A percentile compares a stretch with the other conserved stretches of the same genome.
Conservation (phyloP, 139 green algal species). For the Protoeuglena noctilucae region DNA sequence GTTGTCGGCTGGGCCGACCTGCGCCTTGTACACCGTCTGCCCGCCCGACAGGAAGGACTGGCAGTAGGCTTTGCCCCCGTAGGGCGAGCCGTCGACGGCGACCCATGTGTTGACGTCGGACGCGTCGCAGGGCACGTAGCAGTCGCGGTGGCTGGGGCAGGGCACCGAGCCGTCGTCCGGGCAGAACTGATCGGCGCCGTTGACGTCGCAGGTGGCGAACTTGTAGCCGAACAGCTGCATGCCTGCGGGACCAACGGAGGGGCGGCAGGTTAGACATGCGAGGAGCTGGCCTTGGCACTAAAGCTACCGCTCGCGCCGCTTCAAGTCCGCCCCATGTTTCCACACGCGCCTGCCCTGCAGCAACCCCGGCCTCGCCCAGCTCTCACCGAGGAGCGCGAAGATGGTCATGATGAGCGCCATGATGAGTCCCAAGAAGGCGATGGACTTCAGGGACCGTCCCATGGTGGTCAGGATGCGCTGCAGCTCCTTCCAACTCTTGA, state of each 20-base stretch:
- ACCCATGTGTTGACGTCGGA: conserved; percentile 17
- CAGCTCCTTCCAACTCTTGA: conserved; percentile 38
- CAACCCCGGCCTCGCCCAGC: no score
- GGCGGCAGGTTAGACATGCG: no score
- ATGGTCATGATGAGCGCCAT: conserved; percentile 53
- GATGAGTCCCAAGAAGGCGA: conserved; percentile 39
- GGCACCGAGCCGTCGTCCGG: conserved; percentile 7
- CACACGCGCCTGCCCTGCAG: no score
- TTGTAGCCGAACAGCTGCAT: conserved; percentile 57
- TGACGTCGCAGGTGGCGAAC: conserved; percentile 8
- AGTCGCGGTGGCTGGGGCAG: conserved; percentile 33
- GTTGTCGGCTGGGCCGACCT: conserved; percentile 24
- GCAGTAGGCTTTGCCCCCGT: conserved; percentile 27
- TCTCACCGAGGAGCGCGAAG: conserved; percentile 40
- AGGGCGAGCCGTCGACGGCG: conserved; percentile 14
- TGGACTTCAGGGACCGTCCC: conserved; percentile 24
- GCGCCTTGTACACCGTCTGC: conserved; percentile 2
- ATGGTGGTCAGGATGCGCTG: conserved; percentile 48
- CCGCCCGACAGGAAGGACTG: conserved; percentile 16
- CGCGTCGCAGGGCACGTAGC: conserved; percentile 27
- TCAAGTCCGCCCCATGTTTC: no score
- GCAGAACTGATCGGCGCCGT: conserved; percentile 20
- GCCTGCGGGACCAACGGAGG: no score
- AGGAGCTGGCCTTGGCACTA: no score
- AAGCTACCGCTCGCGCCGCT: no score